phyloP scores from a whole-genome alignment of 2,329 filamentous ascomycete genomes.

The Fusarium succisae region DNA sequence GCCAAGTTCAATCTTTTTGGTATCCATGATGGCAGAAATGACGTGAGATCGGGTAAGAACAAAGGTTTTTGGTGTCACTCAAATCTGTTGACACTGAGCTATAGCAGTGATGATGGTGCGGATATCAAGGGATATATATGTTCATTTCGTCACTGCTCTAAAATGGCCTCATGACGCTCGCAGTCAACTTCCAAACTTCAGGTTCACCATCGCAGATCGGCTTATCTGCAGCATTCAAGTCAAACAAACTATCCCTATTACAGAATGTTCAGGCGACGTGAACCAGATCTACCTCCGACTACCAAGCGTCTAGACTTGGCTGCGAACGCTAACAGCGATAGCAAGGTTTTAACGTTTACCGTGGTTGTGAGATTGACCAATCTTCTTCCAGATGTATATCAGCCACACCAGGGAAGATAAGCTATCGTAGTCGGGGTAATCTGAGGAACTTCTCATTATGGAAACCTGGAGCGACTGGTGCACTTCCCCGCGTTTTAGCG shows the following conservation, averaged over 20 bases:
- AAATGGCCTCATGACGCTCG: not conserved
- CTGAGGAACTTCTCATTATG: not conserved
- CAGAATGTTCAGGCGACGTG: not conserved
- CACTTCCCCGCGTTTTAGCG: not conserved
- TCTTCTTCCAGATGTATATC: not conserved
- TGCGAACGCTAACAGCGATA: not conserved
- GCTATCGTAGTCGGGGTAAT: not conserved
- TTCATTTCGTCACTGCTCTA: not conserved
- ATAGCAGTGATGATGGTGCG: not conserved
- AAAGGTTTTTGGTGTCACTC: not conserved
- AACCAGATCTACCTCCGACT: not conserved
- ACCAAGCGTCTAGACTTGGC: not conserved
- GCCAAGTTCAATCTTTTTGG: not conserved
- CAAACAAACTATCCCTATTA: rapidly evolving
- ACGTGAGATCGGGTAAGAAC: not conserved
- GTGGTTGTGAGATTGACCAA: not conserved
- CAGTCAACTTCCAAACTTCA: not conserved
- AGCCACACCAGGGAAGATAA: not conserved
- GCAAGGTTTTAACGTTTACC: not conserved
- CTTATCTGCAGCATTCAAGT: not conserved
- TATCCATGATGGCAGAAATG: not conserved
- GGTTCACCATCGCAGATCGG: not conserved
- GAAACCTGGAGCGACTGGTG: not conserved
- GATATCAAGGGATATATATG: not conserved
- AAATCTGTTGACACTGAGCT: not conserved